These are phyloP conservation scores for Rostrohypoxylon terebratum DNA, from an alignment of 495 filamentous ascomycete species.

Conservation along the genomic window DNA sequence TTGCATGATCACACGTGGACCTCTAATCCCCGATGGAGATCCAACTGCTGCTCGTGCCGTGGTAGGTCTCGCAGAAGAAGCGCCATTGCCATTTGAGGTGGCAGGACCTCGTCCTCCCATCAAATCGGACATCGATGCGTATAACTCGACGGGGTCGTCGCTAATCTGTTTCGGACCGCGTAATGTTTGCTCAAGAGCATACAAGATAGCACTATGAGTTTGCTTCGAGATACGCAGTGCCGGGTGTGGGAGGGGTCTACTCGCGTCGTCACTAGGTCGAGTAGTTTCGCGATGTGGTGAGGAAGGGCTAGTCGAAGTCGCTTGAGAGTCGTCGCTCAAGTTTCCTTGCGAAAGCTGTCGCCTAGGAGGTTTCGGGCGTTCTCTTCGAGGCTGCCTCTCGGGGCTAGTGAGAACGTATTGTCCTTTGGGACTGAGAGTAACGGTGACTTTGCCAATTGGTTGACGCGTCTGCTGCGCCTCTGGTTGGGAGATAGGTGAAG, in stretches of 20 bases:
- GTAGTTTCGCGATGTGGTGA: conserved; percentile 42
- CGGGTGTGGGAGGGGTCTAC: conserved; percentile 51
- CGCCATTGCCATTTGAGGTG: conserved; percentile 63
- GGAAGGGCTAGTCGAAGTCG: conserved; percentile 47
- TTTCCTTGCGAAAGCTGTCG: conserved; percentile 59
- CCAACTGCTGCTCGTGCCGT: conserved; percentile 59
- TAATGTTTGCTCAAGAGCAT: conserved; percentile 89
- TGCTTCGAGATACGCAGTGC: conserved; percentile 59
- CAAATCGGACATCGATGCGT: conserved; percentile 93
- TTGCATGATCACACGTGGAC: conserved; percentile 81
- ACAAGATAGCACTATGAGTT: conserved; percentile 78
- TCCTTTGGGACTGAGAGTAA: conserved; percentile 46
- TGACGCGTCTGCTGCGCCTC: conserved; percentile 50
- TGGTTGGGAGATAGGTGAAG: conserved; percentile 55
- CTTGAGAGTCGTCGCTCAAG: conserved; percentile 55
- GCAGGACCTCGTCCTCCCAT: conserved; percentile 64
- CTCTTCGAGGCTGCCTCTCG: conserved; percentile 37
- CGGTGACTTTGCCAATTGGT: conserved; percentile 51
- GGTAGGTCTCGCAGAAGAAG: conserved; percentile 56
- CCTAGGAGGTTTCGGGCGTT: conserved; percentile 42
- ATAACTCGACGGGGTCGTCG: conserved; percentile 85
- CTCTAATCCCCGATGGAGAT: conserved; percentile 64
- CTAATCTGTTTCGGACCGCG: conserved; percentile 87
- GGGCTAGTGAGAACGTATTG: conserved; percentile 40
- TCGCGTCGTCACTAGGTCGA: conserved; percentile 33